Base-by-base conservation (phyloP, 352 stramenopile species). In the Globisporangium emineosum region DNA sequence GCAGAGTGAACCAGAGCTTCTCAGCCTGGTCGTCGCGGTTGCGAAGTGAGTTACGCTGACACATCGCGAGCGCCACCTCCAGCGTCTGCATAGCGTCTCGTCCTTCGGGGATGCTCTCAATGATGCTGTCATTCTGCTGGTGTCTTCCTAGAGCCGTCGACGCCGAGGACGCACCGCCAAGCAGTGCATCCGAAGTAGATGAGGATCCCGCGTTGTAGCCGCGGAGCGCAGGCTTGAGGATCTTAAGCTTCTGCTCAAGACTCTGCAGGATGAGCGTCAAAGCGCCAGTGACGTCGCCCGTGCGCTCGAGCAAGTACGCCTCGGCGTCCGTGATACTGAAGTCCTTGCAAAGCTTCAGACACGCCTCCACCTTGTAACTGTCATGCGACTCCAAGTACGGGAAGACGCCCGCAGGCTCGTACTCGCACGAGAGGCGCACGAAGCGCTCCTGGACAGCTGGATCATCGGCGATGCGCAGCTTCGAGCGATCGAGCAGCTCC, bases 1-100 rank as follows among this genome's bases (percentile, higher is more conserved):
- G 69, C 27, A 98, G 78, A 60, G 94, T 97, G 66, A 98, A 98
- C 93, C 93, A 98, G 12, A 98, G 78, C 60, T 98, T 95, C 64
- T 96, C 92, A 6, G 92, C 92, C 58, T 98, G 91, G 12, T 94
- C 86, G 54, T 94, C 84, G 33, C 76, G 81, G 66, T 94, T 92
- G 37, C 84, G 82, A 43, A 90, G 75, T 27, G 82, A 91, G 70
- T 98, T 98, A 47, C 95, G 87, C 73, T 98, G 91, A 67, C 95
- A 98, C 65, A 98, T 89, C 49, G 94, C 93, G 32, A 98, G 70
- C 15, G 90, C 89, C 32, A 97, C 91, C 40, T 95, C 80, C 1
- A 98, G 73, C 40, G 94, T 97, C 65, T 96, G 84, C 78, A 94
- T 96, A 0, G 93, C 83, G 29, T 92, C 85, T 29, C 75, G 77